A percentile compares a stretch with the other conserved stretches of the same genome.
Evolutionary conservation across 305 asterid genomes (phyloP).

Genomic region (Fraxinus sp.): DNA sequence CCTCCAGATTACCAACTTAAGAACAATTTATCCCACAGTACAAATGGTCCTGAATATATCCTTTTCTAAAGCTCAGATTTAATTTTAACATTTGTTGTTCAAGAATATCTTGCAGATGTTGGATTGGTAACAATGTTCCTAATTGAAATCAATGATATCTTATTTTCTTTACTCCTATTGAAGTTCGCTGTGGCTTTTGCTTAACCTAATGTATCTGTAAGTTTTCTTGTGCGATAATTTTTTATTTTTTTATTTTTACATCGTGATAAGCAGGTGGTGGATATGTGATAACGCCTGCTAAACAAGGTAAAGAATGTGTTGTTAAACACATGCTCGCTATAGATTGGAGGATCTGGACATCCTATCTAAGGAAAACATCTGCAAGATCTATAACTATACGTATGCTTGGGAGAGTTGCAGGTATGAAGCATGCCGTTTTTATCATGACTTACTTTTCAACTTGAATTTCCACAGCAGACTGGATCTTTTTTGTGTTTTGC

Average conservation of each 20-base stretch:
- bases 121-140: background rate
- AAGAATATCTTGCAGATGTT: background rate
- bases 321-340: constrained; percentile 50
- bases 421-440: constrained; percentile 14
- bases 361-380: constrained; percentile 34
- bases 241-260: background rate
- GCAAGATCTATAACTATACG: constrained; percentile 40
- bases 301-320: constrained; percentile 39
- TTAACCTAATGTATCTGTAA: background rate
- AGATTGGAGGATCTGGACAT: constrained; percentile 51
- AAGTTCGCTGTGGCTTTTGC: background rate
- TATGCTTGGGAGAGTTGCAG: constrained; percentile 47
- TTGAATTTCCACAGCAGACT: background rate
- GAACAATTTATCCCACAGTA: background rate
- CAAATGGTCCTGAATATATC: background rate
- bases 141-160: background rate
- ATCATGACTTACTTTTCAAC: background rate
- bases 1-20: background rate
- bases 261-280: constrained; percentile 41
- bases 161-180: background rate
- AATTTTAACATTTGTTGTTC: background rate
- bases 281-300: constrained; percentile 41
- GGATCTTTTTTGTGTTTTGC: constrained; percentile 13
- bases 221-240: background rate
- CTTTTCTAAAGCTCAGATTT: background rate